Base-by-base conservation (phyloP, 2,329 filamentous ascomycete species). In the Nothophaeocryptopus gaeumannii region DNA sequence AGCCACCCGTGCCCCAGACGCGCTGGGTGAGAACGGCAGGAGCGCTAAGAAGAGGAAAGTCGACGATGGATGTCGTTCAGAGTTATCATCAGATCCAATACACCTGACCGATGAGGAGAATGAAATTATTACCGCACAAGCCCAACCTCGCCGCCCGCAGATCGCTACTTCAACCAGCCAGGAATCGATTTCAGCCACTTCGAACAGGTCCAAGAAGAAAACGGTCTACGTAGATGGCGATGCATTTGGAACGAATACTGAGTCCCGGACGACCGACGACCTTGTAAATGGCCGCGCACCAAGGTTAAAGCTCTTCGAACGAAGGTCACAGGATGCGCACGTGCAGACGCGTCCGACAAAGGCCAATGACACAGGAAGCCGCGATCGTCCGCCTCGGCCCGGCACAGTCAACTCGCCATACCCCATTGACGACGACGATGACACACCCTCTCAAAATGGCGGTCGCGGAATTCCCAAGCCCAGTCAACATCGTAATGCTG, bases 161-260 rank as follows among this genome's bases (percentile, higher is more conserved):
- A 39, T 5, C 2, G 12, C 11, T 8, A 32, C 11, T 11, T 42
- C 39, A 8, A 14, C 14, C 16, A 48, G 46, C 39, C 34, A 48
- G 20, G 32, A 29, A 26, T 48, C 46, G 14, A 14, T 30, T 14
- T 13, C 32, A 12, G 46, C 13, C 11, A 8, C 20, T 20, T 48
- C 39, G 26, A 16, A 39, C 1, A 20, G 26, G 39, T 43, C 34
- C 3, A 37, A 9, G 15, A 43, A 38, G 13, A 31, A 11, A 12
- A 11, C 5, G 9, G 43, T 15, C 12, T 20, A 39, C 13, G 7
- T 26, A 7, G 38, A 33, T 11, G 39, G 39, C 3, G 46, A 48
- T 20, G 11, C 39, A n/a, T 48, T 48, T 8, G 46, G 46, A 10
- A 48, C 42, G 13, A 36, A 42, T 11, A 39, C 7, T 37, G 20